Conservation (phyloP, 306 rosid species). For the Vachellia pachyceras region DNA sequence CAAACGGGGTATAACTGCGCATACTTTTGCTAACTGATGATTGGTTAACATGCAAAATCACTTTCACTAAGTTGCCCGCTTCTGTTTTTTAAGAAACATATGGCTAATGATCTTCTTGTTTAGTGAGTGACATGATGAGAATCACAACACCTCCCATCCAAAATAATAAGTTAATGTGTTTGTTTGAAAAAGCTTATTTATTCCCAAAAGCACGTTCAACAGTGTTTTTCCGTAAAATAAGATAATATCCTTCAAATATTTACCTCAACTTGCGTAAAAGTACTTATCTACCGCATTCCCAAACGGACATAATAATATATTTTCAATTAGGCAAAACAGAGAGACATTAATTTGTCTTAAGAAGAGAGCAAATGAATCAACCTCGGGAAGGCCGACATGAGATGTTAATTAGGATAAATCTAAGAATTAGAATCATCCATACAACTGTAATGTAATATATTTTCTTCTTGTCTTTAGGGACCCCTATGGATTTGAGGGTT, state of each 20-base stretch:
- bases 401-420: background rate
- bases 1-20: no score
- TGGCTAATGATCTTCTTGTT: constrained; percentile 19
- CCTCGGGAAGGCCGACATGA: constrained; percentile 48
- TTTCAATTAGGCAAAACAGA: constrained; percentile 52
- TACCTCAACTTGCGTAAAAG: no score
- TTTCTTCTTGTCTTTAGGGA: background rate
- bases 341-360: constrained; percentile 63
- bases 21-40: background rate
- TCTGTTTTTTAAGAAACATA: constrained; percentile 3
- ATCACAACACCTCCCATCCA: constrained; percentile 3
- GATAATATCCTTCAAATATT: no score
- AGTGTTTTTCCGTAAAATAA: no score
- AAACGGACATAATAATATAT: no score
- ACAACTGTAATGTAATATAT: background rate
- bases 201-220: no score
- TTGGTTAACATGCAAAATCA: background rate
- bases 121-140: constrained; percentile 17
- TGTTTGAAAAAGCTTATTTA: no score
- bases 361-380: constrained; percentile 78
- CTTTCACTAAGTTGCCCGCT: background rate
- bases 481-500: no score
- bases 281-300: no score
- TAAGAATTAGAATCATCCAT: background rate
- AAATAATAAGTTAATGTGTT: background rate